A percentile compares a stretch with the other conserved stretches of the same genome.
These are phyloP conservation scores for Ceriops decandra DNA, from an alignment of 345 rosid genomes.

Conservation along the genomic window DNA sequence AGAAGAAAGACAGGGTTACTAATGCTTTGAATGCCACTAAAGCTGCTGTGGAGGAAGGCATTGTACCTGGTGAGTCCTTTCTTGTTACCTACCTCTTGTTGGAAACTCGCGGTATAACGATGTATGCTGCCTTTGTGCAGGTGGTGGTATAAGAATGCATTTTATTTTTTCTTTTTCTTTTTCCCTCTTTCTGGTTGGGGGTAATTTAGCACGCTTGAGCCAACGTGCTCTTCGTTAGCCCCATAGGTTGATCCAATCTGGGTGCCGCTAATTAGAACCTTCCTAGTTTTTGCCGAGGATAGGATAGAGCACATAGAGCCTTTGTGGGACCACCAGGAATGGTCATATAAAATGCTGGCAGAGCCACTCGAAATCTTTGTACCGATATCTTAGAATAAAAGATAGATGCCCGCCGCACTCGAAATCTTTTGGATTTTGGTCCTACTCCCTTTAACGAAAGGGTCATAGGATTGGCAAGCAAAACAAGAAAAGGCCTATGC, in stretches of 20 bases:
- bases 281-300: neutral
- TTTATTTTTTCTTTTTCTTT: no score
- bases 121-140: constrained; percentile 26
- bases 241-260: no score
- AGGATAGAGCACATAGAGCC: neutral
- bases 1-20: constrained; percentile 93
- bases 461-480: no score
- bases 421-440: no score
- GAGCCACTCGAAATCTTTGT: neutral
- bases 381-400: neutral
- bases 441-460: no score
- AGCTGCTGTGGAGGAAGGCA: constrained; percentile 99
- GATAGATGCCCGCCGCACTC: neutral
- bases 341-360: neutral
- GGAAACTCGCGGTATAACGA: no score
- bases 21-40: constrained; percentile 97
- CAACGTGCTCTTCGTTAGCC: no score
- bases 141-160: constrained; percentile 44
- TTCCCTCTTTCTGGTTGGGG: no score
- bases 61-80: constrained; percentile 65
- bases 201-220: no score
- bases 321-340: no score
- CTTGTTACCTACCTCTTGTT: neutral
- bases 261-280: no score
- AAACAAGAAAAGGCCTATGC: no score